These are phyloP conservation scores for Dryas octopetala DNA, from an alignment of 306 rosid species.

Conservation along the genomic window DNA sequence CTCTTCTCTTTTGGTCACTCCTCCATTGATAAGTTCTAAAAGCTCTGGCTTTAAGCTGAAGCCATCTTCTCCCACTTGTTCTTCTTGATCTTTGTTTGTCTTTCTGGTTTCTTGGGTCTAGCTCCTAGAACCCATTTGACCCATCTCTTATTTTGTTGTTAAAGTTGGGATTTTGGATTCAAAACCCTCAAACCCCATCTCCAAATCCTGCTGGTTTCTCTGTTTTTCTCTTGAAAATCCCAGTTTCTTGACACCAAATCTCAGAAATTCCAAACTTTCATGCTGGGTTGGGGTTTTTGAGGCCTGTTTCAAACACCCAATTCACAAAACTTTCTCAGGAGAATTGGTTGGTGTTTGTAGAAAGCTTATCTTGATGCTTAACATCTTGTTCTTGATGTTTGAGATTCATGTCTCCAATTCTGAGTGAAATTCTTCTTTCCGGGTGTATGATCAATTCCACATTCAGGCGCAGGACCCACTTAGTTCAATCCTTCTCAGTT, in stretches of 20 bases:
- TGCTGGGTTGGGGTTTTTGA: conserved; percentile 15
- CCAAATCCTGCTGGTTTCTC: background rate
- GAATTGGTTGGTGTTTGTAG: background rate
- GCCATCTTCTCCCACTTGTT: conserved; percentile 25
- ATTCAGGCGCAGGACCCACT: conserved; percentile 84
- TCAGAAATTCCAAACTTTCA: conserved; percentile 13
- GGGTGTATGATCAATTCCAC: conserved; percentile 94
- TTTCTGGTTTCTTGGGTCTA: background rate
- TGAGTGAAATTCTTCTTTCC: conserved; percentile 67
- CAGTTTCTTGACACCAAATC: background rate
- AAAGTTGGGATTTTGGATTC: background rate
- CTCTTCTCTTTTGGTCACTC: conserved; percentile 40
- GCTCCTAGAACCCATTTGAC: background rate
- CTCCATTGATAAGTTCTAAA: background rate
- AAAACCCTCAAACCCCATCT: background rate
- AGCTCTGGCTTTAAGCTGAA: background rate
- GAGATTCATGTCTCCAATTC: conserved; percentile 93
- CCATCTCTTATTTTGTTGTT: background rate
- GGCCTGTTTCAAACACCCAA: background rate
- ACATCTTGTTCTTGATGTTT: conserved; percentile 64
- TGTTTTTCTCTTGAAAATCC: background rate
- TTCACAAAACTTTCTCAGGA: background rate
- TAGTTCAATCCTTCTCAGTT: conserved; percentile 98
- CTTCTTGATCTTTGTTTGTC: background rate
- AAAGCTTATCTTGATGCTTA: conserved; percentile 52